phyloP scores from a whole-genome alignment of 2,329 filamentous ascomycete species.

The Aspergillus ochraceoroseus region DNA sequence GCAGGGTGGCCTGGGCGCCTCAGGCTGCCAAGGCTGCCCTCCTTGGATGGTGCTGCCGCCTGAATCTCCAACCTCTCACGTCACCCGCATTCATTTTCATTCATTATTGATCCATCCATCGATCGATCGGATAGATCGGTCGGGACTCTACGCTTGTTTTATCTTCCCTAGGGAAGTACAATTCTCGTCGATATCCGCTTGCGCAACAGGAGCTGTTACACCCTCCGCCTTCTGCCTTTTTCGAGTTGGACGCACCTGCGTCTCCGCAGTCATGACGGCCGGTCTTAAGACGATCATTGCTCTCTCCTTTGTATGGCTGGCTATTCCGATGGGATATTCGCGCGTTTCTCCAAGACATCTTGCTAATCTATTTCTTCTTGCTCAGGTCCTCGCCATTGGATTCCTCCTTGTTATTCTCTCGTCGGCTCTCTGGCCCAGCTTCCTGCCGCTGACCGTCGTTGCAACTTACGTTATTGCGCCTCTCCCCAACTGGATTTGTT shows the following conservation, averaged over 20 bases:
- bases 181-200: background rate
- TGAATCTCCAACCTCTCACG: slow-evolving; percentile 31
- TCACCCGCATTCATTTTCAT: slow-evolving; percentile 8
- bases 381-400: slow-evolving; percentile 83
- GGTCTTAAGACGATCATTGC: slow-evolving; percentile 99
- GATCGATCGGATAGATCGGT: background rate
- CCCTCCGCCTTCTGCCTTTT: slow-evolving; percentile 7
- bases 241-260: slow-evolving; percentile 22
- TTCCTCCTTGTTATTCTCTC: slow-evolving; percentile 99
- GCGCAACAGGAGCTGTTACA: slow-evolving; percentile 4
- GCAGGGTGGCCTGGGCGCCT: slow-evolving; percentile 16
- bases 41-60: slow-evolving; percentile 14
- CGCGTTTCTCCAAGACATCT: background rate
- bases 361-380: slow-evolving; percentile 1
- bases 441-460: slow-evolving; percentile 91
- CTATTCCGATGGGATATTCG: background rate
- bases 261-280: slow-evolving; percentile 56
- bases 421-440: slow-evolving; percentile 89
- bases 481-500: slow-evolving; percentile 93
- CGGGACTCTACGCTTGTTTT: background rate
- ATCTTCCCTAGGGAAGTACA: background rate
- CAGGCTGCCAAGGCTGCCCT: slow-evolving; percentile 19
- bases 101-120: slow-evolving; percentile 2
- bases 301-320: slow-evolving; percentile 75
- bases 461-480: slow-evolving; percentile 92